Evolutionary conservation across 768 basidiomycete genomes (phyloP).

Genomic region (Kwoniella heveanensis): DNA sequence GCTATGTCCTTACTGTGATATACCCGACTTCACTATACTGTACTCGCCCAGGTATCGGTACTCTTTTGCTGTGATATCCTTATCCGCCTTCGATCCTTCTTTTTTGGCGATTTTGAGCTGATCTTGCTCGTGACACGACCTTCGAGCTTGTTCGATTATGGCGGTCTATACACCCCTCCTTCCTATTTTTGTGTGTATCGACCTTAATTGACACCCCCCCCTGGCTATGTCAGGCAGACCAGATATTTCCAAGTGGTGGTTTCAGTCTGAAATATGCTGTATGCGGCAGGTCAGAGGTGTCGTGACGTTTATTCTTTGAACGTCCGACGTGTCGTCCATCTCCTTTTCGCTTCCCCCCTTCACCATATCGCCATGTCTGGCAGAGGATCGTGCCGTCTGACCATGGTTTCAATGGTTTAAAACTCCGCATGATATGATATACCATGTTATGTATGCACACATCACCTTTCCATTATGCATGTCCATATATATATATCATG

Average conservation of each 20-base stretch:
- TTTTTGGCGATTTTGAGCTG: constrained; percentile 2
- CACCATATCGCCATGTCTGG: constrained; percentile 3
- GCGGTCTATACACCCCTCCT: background rate
- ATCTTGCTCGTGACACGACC: constrained; percentile 1
- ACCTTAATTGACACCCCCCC: too few species aligned
- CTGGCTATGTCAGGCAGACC: too few species aligned
- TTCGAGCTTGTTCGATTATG: background rate
- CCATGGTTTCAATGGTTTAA: background rate
- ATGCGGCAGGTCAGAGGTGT: background rate
- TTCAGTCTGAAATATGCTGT: too few species aligned
- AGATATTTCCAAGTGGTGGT: too few species aligned
- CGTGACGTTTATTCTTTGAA: background rate
- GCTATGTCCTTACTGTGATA: background rate
- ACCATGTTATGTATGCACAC: background rate
- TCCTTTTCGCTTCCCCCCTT: background rate
- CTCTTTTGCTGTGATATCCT: constrained; percentile 5
- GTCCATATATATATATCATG: constrained; percentile 6
- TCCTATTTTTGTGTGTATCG: too few species aligned
- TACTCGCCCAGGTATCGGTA: background rate
- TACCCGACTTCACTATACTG: background rate
- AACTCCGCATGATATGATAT: background rate
- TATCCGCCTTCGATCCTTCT: background rate
- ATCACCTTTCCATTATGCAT: background rate
- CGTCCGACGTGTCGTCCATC: background rate
- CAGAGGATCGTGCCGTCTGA: too few species aligned